Base-by-base conservation (phyloP, 805 yeast genomes). In the Kuraishia borneana region DNA sequence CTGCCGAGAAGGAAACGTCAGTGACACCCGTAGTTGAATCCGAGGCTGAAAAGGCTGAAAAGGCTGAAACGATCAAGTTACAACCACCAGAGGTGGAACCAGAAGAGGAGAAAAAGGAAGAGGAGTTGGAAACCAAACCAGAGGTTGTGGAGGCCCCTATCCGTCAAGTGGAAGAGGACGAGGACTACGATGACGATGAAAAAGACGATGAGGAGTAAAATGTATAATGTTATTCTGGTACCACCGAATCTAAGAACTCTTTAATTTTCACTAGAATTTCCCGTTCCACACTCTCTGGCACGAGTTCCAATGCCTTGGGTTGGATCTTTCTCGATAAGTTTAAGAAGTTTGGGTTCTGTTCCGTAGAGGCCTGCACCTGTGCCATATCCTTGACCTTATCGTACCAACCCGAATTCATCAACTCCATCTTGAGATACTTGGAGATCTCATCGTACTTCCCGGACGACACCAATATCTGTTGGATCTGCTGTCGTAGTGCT, bases 401-500 rank as follows among this genome's bases (percentile, higher is more conserved):
- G 39, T 73, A 74, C 96, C 96, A 88, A 5, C 96, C 96, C 1
- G 79, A 68, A 48, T 82, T 81, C 34, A 75, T 68, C 8, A 88
- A 65, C 46, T 71, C 73, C 36, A 76, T 65, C 44, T 74, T 73
- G 38, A 88, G 58, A 32, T 68, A 63, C 34, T 70, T 68, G 33
- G 80, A 76, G 36, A 84, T 79, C 65, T 68, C 65, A 40, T 82
- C 89, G 54, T 85, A 85, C 55, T 79, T 82, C 0, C 95, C 96
- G 20, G 84, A 70, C 21, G 76, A 68, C 3, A 84, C 73, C 26
- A 85, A 65, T 46, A 75, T 76, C 38, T 73, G 73, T 45, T 81
- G 84, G 30, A 84, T 79, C 46, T 76, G 73, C 6, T 75, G 63
- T 51, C 70, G 70, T 32, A 76, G 52, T 30, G 50, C 54, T 30